Conservation (phyloP, 208 protist genomes). For the Trypanosoma cruzi region DNA sequence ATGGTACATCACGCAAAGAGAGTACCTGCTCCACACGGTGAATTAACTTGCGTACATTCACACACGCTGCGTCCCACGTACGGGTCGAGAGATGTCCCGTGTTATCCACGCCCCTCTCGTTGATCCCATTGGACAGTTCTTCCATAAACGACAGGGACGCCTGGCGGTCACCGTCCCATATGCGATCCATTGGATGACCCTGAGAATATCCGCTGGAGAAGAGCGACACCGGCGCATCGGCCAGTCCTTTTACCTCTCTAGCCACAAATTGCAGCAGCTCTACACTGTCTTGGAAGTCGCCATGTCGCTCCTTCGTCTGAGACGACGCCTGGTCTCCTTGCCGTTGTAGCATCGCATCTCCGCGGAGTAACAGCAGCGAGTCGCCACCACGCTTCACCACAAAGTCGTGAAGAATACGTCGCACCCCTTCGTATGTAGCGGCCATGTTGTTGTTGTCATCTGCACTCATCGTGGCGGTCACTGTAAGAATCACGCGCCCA, state of each 20-base stretch:
- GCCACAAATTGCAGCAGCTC: conserved; percentile 31
- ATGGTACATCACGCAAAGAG: conserved; percentile 25
- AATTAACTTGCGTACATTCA: neutral
- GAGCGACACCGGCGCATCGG: neutral
- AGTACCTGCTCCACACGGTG: conserved; percentile 7
- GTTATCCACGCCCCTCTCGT: neutral
- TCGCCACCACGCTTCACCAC: conserved; percentile 15
- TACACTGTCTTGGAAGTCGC: conserved; percentile 16
- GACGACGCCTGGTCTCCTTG: neutral
- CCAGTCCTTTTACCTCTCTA: neutral
- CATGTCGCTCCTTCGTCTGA: neutral
- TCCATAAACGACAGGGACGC: neutral
- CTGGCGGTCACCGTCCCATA: conserved; percentile 11
- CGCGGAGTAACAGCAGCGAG: conserved; percentile 35
- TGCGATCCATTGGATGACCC: conserved; percentile 37
- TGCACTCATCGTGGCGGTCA: conserved; percentile 30
- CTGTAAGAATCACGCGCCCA: conserved; percentile 29
- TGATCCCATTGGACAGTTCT: neutral
- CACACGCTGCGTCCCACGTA: neutral
- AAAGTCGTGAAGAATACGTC: conserved; percentile 20
- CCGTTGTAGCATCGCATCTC: conserved; percentile 17
- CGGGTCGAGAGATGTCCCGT: no score
- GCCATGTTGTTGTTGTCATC: neutral
- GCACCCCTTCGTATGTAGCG: conserved; percentile 14
- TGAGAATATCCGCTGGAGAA: conserved; percentile 44